phyloP scores from a whole-genome alignment of 805 yeast species.

The Kazachstania bromeliacearum region DNA sequence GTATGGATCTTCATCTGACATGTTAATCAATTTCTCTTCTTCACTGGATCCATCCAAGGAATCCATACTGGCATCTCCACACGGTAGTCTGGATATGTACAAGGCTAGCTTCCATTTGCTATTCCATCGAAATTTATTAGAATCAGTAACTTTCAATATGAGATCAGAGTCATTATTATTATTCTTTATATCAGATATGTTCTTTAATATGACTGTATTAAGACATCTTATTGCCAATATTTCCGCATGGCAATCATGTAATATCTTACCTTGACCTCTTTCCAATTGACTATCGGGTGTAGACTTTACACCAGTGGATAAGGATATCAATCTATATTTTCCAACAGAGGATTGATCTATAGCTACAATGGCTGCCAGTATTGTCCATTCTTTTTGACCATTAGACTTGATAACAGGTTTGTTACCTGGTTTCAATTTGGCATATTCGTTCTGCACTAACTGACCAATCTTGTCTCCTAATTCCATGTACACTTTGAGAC shows the following conservation, averaged over 20 bases:
- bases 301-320: conserved; percentile 81
- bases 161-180: conserved; percentile 11
- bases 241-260: conserved; percentile 92
- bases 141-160: background rate
- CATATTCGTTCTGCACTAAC: conserved; percentile 23
- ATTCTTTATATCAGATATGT: conserved; percentile 24
- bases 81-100: conserved; percentile 69
- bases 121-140: conserved; percentile 26
- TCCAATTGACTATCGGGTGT: conserved; percentile 44
- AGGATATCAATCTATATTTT: conserved; percentile 32
- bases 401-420: conserved; percentile 56
- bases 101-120: conserved; percentile 40
- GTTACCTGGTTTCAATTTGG: conserved; percentile 32
- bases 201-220: conserved; percentile 49
- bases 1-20: conserved; percentile 12
- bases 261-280: conserved; percentile 42
- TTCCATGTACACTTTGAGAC: background rate
- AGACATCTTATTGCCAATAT: conserved; percentile 62
- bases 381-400: conserved; percentile 73
- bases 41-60: conserved; percentile 12
- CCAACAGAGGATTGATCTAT: conserved; percentile 13
- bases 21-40: conserved; percentile 12
- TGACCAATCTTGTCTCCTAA: conserved; percentile 16
- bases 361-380: conserved; percentile 64
- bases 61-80: conserved; percentile 82